These are phyloP conservation scores for Penicillium atrosanguineum DNA, from an alignment of 495 filamentous ascomycete species.

Conservation along the genomic window DNA sequence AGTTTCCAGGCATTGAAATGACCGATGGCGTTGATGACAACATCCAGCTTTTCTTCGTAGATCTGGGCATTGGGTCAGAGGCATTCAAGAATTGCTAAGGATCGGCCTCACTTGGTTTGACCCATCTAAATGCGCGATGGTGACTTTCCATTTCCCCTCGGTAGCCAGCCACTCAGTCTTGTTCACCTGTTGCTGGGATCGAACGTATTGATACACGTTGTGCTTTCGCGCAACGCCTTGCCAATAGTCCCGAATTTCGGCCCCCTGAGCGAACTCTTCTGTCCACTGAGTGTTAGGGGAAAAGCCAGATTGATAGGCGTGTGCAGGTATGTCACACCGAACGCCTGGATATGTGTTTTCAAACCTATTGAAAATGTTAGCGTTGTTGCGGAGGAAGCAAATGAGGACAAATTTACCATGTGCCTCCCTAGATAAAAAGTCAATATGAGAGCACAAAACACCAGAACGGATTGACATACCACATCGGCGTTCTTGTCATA, in stretches of 20 bases:
- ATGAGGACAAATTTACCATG: slow-evolving; percentile 32
- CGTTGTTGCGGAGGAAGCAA: too few species aligned
- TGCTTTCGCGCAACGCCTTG: slow-evolving; percentile 58
- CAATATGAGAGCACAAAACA: background rate
- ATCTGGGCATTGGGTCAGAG: slow-evolving; percentile 25
- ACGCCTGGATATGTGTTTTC: slow-evolving; percentile 61
- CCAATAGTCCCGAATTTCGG: slow-evolving; percentile 67
- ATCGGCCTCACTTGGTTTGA: slow-evolving; percentile 26
- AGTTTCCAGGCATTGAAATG: slow-evolving; percentile 55
- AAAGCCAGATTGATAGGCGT: slow-evolving; percentile 68
- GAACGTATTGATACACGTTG: slow-evolving; percentile 56
- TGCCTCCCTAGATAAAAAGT: slow-evolving; percentile 40
- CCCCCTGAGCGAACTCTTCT: slow-evolving; percentile 60
- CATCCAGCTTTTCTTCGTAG: slow-evolving; percentile 54
- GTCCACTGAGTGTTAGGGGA: slow-evolving; percentile 65
- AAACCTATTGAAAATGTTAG: slow-evolving; percentile 26
- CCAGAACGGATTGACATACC: slow-evolving; percentile 26
- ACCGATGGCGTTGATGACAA: slow-evolving; percentile 59
- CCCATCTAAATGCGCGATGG: slow-evolving; percentile 35
- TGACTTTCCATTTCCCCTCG: slow-evolving; percentile 51
- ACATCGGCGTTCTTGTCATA: slow-evolving; percentile 57
- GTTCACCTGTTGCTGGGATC: slow-evolving; percentile 49
- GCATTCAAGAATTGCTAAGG: background rate
- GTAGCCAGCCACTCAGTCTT: slow-evolving; percentile 52
- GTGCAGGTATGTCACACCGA: slow-evolving; percentile 65